Conservation (phyloP, 2,329 filamentous ascomycete genomes). For the Penicillium sp. region DNA sequence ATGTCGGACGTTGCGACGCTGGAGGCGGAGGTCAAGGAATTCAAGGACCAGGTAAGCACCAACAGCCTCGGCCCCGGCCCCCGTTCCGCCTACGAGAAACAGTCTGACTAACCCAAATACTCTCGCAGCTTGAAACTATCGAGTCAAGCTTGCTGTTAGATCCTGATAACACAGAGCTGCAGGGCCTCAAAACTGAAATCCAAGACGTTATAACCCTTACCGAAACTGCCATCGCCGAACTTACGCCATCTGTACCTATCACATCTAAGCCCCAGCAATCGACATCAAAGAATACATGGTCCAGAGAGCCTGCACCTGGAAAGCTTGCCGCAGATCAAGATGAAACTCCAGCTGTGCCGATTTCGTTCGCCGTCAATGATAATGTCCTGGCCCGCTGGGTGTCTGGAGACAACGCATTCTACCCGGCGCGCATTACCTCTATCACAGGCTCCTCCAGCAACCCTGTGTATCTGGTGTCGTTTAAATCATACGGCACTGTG, state of each 20-base stretch:
- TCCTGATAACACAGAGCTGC: slow-evolving; percentile 75
- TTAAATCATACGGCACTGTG: slow-evolving; percentile 80
- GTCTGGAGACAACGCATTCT: slow-evolving; percentile 85
- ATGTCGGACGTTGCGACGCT: slow-evolving; percentile 48
- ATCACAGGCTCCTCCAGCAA: slow-evolving; percentile 90
- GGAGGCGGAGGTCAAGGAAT: slow-evolving; percentile 58
- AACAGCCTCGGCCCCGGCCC: not conserved
- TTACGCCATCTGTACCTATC: slow-evolving; percentile 59
- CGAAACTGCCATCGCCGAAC: slow-evolving; percentile 77
- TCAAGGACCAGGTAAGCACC: slow-evolving; percentile 55
- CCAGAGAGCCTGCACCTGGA: slow-evolving; percentile 64
- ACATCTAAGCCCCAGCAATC: slow-evolving; percentile 49
- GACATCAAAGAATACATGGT: slow-evolving; percentile 71
- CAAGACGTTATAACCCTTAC: slow-evolving; percentile 77
- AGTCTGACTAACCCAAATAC: not conserved
- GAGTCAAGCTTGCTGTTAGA: slow-evolving; percentile 74
- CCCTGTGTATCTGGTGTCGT: slow-evolving; percentile 91
- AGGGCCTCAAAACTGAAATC: slow-evolving; percentile 76
- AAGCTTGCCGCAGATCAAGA: slow-evolving; percentile 49
- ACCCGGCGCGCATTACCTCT: slow-evolving; percentile 87
- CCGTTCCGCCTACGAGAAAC: not conserved
- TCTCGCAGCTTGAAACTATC: slow-evolving; percentile 72
- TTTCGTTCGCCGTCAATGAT: slow-evolving; percentile 82
- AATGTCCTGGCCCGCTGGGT: slow-evolving; percentile 87
- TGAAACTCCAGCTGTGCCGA: slow-evolving; percentile 49